These are phyloP conservation scores for Perilla frutescens DNA, from an alignment of 257 asterid species.

Conservation along the genomic window DNA sequence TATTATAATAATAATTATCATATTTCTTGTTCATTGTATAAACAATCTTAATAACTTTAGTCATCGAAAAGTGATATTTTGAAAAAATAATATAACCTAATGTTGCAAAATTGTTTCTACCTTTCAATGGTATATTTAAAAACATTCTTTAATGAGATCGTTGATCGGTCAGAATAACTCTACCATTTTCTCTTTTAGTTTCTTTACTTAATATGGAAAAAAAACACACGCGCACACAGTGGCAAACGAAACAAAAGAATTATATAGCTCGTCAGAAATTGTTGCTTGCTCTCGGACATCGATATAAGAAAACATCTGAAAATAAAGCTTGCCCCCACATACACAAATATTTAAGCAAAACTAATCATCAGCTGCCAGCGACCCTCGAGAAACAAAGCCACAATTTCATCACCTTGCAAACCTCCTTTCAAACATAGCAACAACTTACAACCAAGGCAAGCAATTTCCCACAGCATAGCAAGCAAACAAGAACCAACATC, in stretches of 20 bases:
- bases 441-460: slow-evolving; percentile 37
- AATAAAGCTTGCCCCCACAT: slow-evolving; percentile 34
- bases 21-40: too few species aligned
- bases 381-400: slow-evolving; percentile 29
- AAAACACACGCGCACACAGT: too few species aligned
- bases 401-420: slow-evolving; percentile 31
- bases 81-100: too few species aligned
- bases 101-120: too few species aligned
- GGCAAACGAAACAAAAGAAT: slow-evolving; percentile 28
- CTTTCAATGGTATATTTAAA: too few species aligned
- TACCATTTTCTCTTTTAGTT: too few species aligned
- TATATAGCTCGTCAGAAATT: slow-evolving; percentile 31
- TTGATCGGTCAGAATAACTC: too few species aligned
- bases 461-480: slow-evolving; percentile 30
- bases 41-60: too few species aligned
- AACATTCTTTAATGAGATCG: too few species aligned
- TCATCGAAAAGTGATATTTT: too few species aligned
- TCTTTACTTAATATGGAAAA: too few species aligned
- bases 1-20: too few species aligned
- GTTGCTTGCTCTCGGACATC: slow-evolving; percentile 38
- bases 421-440: slow-evolving; percentile 36
- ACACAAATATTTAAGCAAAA: neutral
- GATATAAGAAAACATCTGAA: slow-evolving; percentile 27
- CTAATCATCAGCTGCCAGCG: slow-evolving; percentile 23
- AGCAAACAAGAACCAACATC: slow-evolving; percentile 41